Conservation (phyloP, 805 yeast species). For the Alloascoidea africana region DNA sequence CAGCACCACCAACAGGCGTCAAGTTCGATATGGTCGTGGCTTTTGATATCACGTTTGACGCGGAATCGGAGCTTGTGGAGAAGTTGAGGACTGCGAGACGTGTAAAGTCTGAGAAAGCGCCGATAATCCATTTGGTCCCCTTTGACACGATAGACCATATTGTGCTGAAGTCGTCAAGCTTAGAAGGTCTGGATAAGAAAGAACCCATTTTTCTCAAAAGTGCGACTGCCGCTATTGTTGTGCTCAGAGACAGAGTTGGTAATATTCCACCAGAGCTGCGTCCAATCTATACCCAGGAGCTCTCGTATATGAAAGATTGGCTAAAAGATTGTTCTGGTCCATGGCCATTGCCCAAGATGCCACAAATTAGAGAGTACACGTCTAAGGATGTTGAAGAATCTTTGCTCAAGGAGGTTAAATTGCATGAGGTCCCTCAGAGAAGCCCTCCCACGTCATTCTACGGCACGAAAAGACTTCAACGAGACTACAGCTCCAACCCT, state of each 20-base stretch:
- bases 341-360: constrained; percentile 75
- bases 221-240: constrained; percentile 70
- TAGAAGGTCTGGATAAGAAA: constrained; percentile 15
- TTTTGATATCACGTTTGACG: constrained; percentile 46
- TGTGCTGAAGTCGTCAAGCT: constrained; percentile 29
- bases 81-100: constrained; percentile 14
- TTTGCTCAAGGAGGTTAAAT: constrained; percentile 55
- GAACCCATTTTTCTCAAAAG: constrained; percentile 37
- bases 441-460: constrained; percentile 27
- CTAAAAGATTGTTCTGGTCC: constrained; percentile 27
- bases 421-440: constrained; percentile 31
- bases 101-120: constrained; percentile 21
- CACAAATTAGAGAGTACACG: constrained; percentile 43
- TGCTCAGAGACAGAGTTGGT: constrained; percentile 71
- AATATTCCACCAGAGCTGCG: constrained; percentile 64
- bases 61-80: constrained; percentile 18
- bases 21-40: constrained; percentile 46
- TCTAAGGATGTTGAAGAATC: constrained; percentile 72
- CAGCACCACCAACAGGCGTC: constrained; percentile 5
- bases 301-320: constrained; percentile 50
- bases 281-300: constrained; percentile 55
- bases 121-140: constrained; percentile 57
- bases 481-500: constrained; percentile 59
- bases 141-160: constrained; percentile 79
- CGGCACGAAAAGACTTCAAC: constrained; percentile 43